Base-by-base conservation (phyloP, 192 early-diverging fungal genomes). In the Coemansia biformis region DNA sequence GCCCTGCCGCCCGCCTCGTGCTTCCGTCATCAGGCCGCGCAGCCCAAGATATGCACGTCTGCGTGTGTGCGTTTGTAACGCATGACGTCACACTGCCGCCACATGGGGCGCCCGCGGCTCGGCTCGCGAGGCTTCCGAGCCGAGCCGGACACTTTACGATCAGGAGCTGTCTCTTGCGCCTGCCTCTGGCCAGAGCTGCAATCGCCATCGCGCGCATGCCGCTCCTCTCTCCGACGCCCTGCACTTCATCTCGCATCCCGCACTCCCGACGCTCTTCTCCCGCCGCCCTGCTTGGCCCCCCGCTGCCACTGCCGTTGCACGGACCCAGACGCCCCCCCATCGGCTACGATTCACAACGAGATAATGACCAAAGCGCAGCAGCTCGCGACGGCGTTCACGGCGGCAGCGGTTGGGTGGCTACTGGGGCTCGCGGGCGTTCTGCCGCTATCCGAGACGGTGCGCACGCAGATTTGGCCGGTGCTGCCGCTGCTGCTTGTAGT, bases 401-500 rank as follows among this genome's bases (percentile, higher is more conserved):
- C 38, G 8, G 58, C 58, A 1, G 57, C 29, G 37, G 57, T 30
- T 13, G 24, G 45, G 7, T 73, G 69, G 69, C 30, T 61, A 19
- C 49, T 73, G 21, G 69, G 69, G 2, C 48, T 65, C 1, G 11
- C 48, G 7, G 69, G 69, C 4, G 14, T 55, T 22, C 46, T 73
- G 10, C 69, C 69, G 30, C 54, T 73, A 17, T 43, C 69, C 2
- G 63, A 59, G 31, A 63, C 47, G 1, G 43, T 67, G 17, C 48
- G 37, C 46, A 40, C 64, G 13, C 37, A 74, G 11, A 51, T 74
- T n/a, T 74, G 70, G 70, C 63, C 63, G 5, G 39, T 46, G 10
- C 52, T 74, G 21, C 70, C 70, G 31, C 51, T 74, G 29, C 24
- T 74, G 15, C 48, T 47, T 15, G 47, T 93, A 23, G 87, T 96